These are phyloP conservation scores for Aegilops sharonensis DNA, from an alignment of 176 grass and related monocot species.

Conservation along the genomic window DNA sequence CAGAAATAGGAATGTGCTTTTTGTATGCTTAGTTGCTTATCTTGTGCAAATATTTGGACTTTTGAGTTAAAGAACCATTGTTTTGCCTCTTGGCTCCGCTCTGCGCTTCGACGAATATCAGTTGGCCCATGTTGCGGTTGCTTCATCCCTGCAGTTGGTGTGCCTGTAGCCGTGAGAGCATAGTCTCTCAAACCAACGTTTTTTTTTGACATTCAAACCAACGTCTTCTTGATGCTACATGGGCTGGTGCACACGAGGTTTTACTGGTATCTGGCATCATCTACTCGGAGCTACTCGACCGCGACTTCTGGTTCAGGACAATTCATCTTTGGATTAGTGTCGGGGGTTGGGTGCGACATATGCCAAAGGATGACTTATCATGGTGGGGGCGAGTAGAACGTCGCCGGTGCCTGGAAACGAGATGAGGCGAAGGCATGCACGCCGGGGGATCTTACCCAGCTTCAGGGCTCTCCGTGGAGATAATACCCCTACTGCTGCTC, in stretches of 20 bases:
- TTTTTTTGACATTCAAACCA: not conserved
- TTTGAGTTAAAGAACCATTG: not conserved
- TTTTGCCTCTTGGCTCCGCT: not conserved
- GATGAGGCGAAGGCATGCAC: too few species aligned
- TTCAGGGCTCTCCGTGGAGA: too few species aligned
- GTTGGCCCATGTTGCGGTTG: too few species aligned
- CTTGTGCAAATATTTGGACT: slow-evolving; percentile 33
- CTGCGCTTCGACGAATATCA: not conserved
- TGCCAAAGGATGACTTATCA: too few species aligned
- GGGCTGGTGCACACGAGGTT: not conserved
- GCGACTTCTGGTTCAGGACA: not conserved
- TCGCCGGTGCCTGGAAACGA: too few species aligned
- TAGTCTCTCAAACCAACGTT: not conserved
- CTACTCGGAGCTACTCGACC: not conserved
- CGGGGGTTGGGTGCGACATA: not conserved
- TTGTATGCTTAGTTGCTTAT: slow-evolving; percentile 15
- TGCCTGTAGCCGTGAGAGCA: too few species aligned
- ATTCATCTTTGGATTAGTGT: not conserved
- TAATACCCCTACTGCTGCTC: too few species aligned
- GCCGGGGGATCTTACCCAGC: too few species aligned
- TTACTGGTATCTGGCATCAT: not conserved
- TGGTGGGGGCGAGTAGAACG: too few species aligned
- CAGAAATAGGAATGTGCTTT: slow-evolving; percentile 15
- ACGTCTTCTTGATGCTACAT: not conserved
- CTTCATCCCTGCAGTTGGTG: too few species aligned